Evolutionary conservation across 331 rosid species (phyloP).

Genomic region (Erythrophleum ivorense): DNA sequence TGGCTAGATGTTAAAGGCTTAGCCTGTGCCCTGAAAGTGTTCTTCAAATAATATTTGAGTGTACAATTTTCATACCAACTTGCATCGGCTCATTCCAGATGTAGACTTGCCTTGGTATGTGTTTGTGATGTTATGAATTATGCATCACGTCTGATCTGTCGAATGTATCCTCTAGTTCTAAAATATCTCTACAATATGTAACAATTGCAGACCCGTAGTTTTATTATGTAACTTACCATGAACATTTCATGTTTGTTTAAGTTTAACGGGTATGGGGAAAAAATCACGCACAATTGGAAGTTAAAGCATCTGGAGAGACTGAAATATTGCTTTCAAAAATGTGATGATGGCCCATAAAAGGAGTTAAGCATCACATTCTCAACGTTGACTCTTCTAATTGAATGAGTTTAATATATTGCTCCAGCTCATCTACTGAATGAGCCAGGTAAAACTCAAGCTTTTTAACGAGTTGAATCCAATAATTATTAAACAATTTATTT

Average conservation of each 20-base stretch:
- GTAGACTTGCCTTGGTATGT: background rate
- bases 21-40: constrained; percentile 11
- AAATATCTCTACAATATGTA: background rate
- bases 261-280: background rate
- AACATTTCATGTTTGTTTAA: too few species aligned
- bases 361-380: too few species aligned
- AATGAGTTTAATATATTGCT: too few species aligned
- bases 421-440: too few species aligned
- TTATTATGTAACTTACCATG: too few species aligned
- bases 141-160: background rate
- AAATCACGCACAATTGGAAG: background rate
- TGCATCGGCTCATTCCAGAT: background rate
- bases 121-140: constrained; percentile 1
- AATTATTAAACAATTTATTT: too few species aligned
- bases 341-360: background rate
- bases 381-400: too few species aligned
- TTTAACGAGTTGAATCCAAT: too few species aligned
- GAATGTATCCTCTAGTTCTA: background rate
- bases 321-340: background rate
- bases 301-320: background rate
- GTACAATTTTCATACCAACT: background rate
- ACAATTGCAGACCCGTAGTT: too few species aligned
- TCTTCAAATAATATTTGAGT: background rate
- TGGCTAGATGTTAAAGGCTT: constrained; percentile 56
- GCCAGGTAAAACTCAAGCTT: too few species aligned